phyloP scores from a whole-genome alignment of 2,329 filamentous ascomycete species.

The Pseudogymnoascus sp. region DNA sequence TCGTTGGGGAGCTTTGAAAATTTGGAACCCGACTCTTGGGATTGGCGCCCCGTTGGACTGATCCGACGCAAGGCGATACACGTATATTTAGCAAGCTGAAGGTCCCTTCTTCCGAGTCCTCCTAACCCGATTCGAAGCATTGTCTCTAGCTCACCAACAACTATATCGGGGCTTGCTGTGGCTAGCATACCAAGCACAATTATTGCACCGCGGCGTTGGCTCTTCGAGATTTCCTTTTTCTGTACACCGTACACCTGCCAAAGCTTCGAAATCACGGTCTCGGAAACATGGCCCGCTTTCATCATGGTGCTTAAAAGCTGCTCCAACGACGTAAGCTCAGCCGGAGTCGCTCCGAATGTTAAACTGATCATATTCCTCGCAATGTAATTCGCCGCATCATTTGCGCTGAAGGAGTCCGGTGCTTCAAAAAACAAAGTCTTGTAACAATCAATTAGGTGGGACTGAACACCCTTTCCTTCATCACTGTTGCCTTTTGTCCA shows the following conservation, averaged over 20 bases:
- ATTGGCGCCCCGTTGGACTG: conserved; percentile 74
- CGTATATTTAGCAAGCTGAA: conserved; percentile 88
- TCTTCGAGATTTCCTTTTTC: conserved; percentile 84
- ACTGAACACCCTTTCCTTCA: conserved; percentile 95
- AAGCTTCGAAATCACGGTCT: conserved; percentile 79
- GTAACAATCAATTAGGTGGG: conserved; percentile 94
- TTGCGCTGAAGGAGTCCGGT: conserved; percentile 76
- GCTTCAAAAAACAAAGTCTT: conserved; percentile 93
- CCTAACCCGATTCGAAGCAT: conserved; percentile 89
- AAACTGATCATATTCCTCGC: conserved; percentile 98
- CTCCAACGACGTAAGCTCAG: conserved; percentile 90
- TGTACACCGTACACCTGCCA: conserved; percentile 98
- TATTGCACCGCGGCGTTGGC: conserved; percentile 84
- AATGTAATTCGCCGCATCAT: conserved; percentile 91
- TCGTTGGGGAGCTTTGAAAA: conserved; percentile 82
- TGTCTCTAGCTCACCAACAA: conserved; percentile 88
- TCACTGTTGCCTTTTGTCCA: conserved; percentile 99
- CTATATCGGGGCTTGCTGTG: conserved; percentile 83
- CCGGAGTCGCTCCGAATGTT: conserved; percentile 89
- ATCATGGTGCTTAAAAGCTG: conserved; percentile 96
- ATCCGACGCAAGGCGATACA: conserved; percentile 89
- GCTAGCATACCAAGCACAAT: conserved; percentile 97
- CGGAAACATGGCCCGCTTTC: conserved; percentile 80
- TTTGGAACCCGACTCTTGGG: conserved; percentile 61
- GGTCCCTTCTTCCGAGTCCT: conserved; percentile 67